phyloP scores from a whole-genome alignment of 2,329 filamentous ascomycete species.

The Arachnopeziza araneosa region DNA sequence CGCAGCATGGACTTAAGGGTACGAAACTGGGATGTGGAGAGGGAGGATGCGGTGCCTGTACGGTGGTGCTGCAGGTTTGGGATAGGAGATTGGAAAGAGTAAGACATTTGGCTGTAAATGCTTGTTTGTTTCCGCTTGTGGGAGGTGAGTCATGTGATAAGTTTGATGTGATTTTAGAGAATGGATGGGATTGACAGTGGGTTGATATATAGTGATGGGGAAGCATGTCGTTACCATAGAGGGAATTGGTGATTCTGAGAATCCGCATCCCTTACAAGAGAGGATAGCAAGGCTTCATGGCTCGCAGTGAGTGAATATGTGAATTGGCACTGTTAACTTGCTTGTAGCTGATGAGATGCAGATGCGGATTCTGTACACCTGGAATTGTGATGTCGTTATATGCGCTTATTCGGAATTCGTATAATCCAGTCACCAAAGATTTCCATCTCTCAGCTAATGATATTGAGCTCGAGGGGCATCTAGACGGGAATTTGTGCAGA shows the following conservation, averaged over 20 bases:
- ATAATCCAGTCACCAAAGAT: slow-evolving; percentile 44
- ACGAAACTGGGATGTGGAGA: slow-evolving; percentile 95
- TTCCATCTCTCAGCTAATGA: slow-evolving; percentile 57
- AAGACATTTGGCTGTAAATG: slow-evolving; percentile 93
- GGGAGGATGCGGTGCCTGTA: slow-evolving; percentile 92
- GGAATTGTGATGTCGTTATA: slow-evolving; percentile 97
- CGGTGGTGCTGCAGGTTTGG: slow-evolving; percentile 78
- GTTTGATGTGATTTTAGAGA: neutral
- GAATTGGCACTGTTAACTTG: neutral
- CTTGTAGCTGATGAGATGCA: slow-evolving; percentile 1
- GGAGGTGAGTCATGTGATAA: slow-evolving; percentile 16
- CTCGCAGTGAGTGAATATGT: slow-evolving; percentile 59
- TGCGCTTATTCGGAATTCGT: slow-evolving; percentile 79
- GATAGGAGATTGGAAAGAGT: slow-evolving; percentile 55
- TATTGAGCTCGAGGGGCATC: slow-evolving; percentile 71
- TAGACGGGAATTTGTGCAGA: slow-evolving; percentile 89
- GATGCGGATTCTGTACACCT: slow-evolving; percentile 72
- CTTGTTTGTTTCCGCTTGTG: slow-evolving; percentile 55
- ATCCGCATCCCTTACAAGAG: slow-evolving; percentile 83
- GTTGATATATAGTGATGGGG: slow-evolving; percentile 61
- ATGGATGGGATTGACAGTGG: slow-evolving; percentile 46
- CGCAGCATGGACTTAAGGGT: slow-evolving; percentile 67
- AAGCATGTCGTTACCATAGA: slow-evolving; percentile 97
- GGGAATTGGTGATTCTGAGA: slow-evolving; percentile 80
- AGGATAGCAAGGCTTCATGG: slow-evolving; percentile 85